These are phyloP conservation scores for Pichia sp. DNA, from an alignment of 1,139 yeast genomes.

Conservation along the genomic window DNA sequence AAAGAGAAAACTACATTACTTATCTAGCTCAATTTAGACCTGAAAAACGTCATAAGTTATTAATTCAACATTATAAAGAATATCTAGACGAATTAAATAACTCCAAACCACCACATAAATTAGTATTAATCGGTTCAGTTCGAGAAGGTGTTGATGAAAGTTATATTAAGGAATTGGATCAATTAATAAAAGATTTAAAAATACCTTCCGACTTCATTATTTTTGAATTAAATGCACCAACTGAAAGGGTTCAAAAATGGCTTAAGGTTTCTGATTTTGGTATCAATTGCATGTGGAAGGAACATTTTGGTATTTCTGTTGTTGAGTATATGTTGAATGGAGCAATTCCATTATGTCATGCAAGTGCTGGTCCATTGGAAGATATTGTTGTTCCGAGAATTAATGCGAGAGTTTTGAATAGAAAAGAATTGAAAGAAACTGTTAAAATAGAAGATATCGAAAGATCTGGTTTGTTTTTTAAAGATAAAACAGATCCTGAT, in stretches of 20 bases:
- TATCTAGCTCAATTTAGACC: slow-evolving; percentile 93
- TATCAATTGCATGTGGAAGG: slow-evolving; percentile 98
- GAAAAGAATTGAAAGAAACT: slow-evolving; percentile 6
- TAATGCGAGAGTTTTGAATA: slow-evolving; percentile 29
- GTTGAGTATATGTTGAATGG: slow-evolving; percentile 92
- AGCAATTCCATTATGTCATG: slow-evolving; percentile 81
- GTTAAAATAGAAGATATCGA: slow-evolving; percentile 3
- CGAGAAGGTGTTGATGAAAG: slow-evolving; percentile 61
- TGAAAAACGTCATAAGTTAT: slow-evolving; percentile 80
- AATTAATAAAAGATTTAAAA: slow-evolving; percentile 40
- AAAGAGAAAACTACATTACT: slow-evolving; percentile 47
- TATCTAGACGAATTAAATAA: slow-evolving; percentile 29
- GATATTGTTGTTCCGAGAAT: slow-evolving; percentile 67
- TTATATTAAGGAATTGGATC: slow-evolving; percentile 46
- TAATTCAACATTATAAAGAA: slow-evolving; percentile 55
- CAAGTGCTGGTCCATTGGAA: slow-evolving; percentile 87
- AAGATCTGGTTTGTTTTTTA: slow-evolving; percentile 66
- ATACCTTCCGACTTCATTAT: slow-evolving; percentile 44
- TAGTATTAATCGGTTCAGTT: slow-evolving; percentile 80
- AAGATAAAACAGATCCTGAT: slow-evolving; percentile 60
- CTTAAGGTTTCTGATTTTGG: slow-evolving; percentile 66
- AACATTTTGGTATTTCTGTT: slow-evolving; percentile 96
- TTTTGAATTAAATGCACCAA: slow-evolving; percentile 72
- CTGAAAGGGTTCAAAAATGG: slow-evolving; percentile 50
- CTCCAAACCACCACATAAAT: slow-evolving; percentile 28